Evolutionary conservation across 257 asterid genomes (phyloP).

Genomic region (Salvia rosmarinus): DNA sequence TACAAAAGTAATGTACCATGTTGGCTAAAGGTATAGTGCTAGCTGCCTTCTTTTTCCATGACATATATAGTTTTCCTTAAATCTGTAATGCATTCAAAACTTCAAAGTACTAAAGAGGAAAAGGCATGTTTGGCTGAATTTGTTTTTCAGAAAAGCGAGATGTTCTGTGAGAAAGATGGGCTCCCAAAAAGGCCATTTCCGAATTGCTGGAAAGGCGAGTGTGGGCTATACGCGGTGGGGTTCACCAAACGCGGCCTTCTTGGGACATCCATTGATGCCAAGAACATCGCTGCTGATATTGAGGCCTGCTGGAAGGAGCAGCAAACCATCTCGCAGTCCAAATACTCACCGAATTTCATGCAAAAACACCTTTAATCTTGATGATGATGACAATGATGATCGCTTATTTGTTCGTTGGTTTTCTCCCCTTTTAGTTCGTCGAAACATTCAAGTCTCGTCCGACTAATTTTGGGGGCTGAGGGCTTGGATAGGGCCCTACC

Average conservation of each 20-base stretch:
- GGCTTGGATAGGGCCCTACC: neutral
- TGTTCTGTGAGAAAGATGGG: conserved; percentile 88
- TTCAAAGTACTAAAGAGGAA: neutral
- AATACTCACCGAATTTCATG: conserved; percentile 33
- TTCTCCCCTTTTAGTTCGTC: neutral
- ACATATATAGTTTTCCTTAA: neutral
- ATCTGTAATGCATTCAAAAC: neutral
- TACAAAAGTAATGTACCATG: conserved; percentile 76
- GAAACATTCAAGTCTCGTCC: neutral
- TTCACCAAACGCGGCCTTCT: conserved; percentile 98
- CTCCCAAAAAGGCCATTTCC: conserved; percentile 91
- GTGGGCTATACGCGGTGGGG: conserved; percentile 92
- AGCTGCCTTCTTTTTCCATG: neutral
- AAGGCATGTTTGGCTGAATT: conserved; percentile 36
- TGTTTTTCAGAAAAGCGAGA: conserved; percentile 59
- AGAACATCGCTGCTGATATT: conserved; percentile 73
- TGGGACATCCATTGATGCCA: conserved; percentile 94
- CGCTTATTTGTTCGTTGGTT: neutral
- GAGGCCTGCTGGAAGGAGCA: conserved; percentile 43
- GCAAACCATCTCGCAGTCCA: conserved; percentile 37
- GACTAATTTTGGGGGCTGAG: neutral
- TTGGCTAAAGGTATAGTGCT: conserved; percentile 56
- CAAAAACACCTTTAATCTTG: conserved; percentile 28
- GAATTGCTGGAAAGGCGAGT: conserved; percentile 92
- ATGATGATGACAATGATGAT: conserved; percentile 8